A percentile compares a stretch with the other conserved stretches of the same genome.
Evolutionary conservation across 1,139 yeast genomes (phyloP).

Genomic region (Magnusiomyces fungicola): DNA sequence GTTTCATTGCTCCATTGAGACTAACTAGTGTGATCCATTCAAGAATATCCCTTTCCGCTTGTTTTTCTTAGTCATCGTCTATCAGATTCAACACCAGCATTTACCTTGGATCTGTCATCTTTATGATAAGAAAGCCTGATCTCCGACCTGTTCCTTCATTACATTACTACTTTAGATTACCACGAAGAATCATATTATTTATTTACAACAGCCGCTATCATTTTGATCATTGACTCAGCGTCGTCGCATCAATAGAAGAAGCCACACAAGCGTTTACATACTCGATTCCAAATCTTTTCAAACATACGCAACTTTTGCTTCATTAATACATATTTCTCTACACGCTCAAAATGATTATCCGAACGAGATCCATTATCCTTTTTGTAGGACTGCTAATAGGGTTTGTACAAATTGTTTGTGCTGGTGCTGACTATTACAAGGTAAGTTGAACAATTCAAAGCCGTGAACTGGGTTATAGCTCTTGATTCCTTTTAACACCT

Average conservation of each 20-base stretch:
- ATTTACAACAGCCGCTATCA: not conserved
- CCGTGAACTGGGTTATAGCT: slow-evolving; percentile 13
- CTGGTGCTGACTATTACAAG: slow-evolving; percentile 25
- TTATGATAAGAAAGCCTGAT: not conserved
- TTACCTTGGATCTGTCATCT: not conserved
- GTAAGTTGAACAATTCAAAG: slow-evolving; percentile 11
- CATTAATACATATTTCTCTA: not conserved
- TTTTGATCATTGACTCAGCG: not conserved
- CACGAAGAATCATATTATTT: too few relatives aligned
- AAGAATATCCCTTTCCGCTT: too few relatives aligned
- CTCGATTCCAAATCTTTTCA: not conserved
- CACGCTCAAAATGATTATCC: not conserved
- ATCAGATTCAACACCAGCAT: too few relatives aligned
- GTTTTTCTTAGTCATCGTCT: too few relatives aligned
- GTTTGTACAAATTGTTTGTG: slow-evolving; percentile 16
- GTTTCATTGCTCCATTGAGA: too few relatives aligned
- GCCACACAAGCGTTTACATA: not conserved
- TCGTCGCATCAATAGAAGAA: not conserved
- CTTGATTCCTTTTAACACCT: not conserved
- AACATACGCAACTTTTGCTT: too few relatives aligned
- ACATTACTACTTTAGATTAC: not conserved
- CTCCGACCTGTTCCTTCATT: not conserved
- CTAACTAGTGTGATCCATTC: too few relatives aligned
- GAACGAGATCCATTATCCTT: not conserved
- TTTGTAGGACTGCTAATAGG: slow-evolving; percentile 10